phyloP scores from a whole-genome alignment of 2,329 filamentous ascomycete species.

The Stemphylium vesicarium region DNA sequence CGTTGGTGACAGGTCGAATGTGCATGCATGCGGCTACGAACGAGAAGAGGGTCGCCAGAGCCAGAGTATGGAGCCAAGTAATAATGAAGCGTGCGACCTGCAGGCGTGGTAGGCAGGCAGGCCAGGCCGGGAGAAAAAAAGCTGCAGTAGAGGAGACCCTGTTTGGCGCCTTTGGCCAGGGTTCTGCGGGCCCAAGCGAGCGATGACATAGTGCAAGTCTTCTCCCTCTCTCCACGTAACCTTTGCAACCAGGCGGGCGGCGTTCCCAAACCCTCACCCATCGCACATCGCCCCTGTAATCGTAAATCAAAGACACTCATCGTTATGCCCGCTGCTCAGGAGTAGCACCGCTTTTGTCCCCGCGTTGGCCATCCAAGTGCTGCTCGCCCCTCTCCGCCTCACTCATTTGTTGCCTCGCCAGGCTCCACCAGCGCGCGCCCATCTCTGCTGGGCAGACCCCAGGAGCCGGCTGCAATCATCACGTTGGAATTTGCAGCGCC shows the following conservation, averaged over 20 bases:
- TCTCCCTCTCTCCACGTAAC: conserved; percentile 9
- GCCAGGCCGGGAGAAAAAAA: background rate
- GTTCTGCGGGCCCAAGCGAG: conserved; percentile 13
- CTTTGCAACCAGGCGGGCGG: conserved; percentile 8
- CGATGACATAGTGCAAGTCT: conserved; percentile 18
- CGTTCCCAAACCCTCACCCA: conserved; percentile 4
- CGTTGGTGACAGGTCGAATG: conserved; percentile 16
- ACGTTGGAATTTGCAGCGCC: conserved; percentile 17
- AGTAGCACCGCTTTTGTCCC: background rate
- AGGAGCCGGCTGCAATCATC: conserved; percentile 18
- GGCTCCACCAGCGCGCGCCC: conserved; percentile 8
- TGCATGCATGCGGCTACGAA: conserved; percentile 1
- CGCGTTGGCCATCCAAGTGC: background rate
- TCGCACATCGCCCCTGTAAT: too few relatives aligned
- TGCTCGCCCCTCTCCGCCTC: conserved; percentile 2
- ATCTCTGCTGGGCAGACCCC: conserved; percentile 18
- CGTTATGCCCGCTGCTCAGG: background rate
- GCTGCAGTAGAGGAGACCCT: conserved; percentile 1
- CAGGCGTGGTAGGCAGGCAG: background rate
- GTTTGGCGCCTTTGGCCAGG: conserved; percentile 1
- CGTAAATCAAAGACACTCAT: background rate
- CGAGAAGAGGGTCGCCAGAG: background rate
- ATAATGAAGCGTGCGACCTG: conserved; percentile 8
- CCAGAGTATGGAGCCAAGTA: background rate
- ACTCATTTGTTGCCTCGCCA: conserved; percentile 18